These are phyloP conservation scores for Amauroascus verrucosus DNA, from an alignment of 2,329 filamentous ascomycete species.

Conservation along the genomic window DNA sequence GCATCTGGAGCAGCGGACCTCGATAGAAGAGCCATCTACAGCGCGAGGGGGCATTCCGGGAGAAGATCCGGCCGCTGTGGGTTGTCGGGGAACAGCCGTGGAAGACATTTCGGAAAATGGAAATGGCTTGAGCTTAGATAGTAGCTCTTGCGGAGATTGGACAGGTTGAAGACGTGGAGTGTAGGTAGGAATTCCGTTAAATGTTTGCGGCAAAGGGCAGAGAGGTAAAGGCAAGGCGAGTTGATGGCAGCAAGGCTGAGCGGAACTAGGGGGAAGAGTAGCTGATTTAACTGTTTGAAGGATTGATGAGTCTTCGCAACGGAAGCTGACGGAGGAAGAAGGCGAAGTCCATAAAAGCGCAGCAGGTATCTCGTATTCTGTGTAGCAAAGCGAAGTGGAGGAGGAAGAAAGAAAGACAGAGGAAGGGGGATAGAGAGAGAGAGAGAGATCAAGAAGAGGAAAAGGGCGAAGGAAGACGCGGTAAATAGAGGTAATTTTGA, in stretches of 20 bases:
- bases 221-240: no score
- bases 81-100: constrained; percentile 28
- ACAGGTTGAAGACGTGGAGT: neutral
- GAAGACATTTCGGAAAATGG: constrained; percentile 29
- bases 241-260: no score
- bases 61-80: constrained; percentile 20
- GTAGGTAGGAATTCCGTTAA: neutral
- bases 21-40: constrained; percentile 17
- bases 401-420: neutral
- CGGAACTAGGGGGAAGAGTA: no score
- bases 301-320: neutral
- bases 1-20: constrained; percentile 40
- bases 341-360: neutral
- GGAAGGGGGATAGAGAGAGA: neutral
- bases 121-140: no score
- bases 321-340: neutral
- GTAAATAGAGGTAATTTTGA: neutral
- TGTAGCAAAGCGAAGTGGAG: neutral
- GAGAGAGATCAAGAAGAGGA: neutral
- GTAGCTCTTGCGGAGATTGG: no score
- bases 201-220: no score
- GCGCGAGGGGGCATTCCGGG: constrained; percentile 20
- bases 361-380: neutral
- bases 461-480: constrained; percentile 1
- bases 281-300: neutral